phyloP scores from a whole-genome alignment of 2,329 filamentous ascomycete genomes.

The Sarocladium kiliense region DNA sequence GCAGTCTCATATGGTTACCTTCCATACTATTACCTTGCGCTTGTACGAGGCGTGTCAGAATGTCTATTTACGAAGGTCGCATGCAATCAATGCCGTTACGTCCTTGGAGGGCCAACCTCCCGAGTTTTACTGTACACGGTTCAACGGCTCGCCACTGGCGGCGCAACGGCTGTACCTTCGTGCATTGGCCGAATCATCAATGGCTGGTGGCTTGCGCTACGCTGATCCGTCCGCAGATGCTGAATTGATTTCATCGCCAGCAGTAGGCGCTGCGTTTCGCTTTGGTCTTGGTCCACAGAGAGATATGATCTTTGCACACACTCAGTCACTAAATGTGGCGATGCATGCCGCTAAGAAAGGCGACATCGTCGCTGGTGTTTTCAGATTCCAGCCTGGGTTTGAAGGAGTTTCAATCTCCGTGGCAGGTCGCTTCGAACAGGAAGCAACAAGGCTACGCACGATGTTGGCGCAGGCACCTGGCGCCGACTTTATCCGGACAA shows the following conservation, averaged over 20 bases:
- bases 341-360: constrained; percentile 3
- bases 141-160: neutral
- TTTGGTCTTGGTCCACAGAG: neutral
- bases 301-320: neutral
- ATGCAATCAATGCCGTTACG: neutral
- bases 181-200: neutral
- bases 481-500: neutral
- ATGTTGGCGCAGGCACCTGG: neutral
- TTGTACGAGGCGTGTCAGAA: neutral
- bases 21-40: neutral
- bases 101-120: neutral
- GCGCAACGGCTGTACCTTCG: constrained; percentile 1
- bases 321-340: neutral
- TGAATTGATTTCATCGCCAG: neutral
- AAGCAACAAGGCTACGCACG: neutral
- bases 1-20: neutral
- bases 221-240: neutral
- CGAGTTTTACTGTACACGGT: neutral
- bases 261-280: neutral
- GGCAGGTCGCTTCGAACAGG: neutral
- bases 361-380: neutral
- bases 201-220: neutral
- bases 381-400: neutral
- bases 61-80: neutral
- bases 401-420: neutral